phyloP scores from a whole-genome alignment of 768 basidiomycete genomes.

The Ephemerocybe angulata region DNA sequence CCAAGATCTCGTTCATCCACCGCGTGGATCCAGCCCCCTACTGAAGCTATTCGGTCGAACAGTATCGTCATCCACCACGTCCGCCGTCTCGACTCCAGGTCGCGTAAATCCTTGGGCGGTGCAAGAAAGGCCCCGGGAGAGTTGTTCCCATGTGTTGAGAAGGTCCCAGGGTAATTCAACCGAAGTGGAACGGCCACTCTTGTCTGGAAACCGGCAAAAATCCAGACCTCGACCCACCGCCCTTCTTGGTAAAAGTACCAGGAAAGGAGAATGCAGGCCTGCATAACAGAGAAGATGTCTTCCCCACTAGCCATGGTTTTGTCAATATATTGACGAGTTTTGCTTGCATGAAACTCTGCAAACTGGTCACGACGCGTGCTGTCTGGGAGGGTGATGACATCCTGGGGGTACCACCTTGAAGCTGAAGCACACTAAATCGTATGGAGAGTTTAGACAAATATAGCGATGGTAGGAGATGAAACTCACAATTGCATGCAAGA shows the following conservation, averaged over 20 bases:
- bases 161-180: conserved; percentile 83
- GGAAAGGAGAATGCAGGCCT: conserved; percentile 79
- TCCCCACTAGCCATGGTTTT: conserved; percentile 87
- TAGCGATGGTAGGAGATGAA: conserved; percentile 7
- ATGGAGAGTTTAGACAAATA: conserved; percentile 13
- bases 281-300: conserved; percentile 83
- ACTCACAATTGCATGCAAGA: conserved; percentile 86
- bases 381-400: conserved; percentile 63
- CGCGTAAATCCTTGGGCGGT: conserved; percentile 71
- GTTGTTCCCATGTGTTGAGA: conserved; percentile 59
- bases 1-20: conserved; percentile 82
- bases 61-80: conserved; percentile 92
- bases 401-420: conserved; percentile 77
- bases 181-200: conserved; percentile 79
- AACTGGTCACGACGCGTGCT: conserved; percentile 80
- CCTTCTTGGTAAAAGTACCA: conserved; percentile 94
- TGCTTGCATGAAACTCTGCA: conserved; percentile 82
- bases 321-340: conserved; percentile 85
- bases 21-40: conserved; percentile 83
- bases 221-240: conserved; percentile 89
- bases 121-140: conserved; percentile 79
- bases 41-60: conserved; percentile 78
- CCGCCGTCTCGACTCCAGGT: conserved; percentile 73
- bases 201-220: conserved; percentile 82
- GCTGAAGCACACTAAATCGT: conserved; percentile 70